Evolutionary conservation across 2,329 filamentous ascomycete species (phyloP), one percentile per base, ranked within the genome.

Genomic region (Fusarium chaquense): DNA sequence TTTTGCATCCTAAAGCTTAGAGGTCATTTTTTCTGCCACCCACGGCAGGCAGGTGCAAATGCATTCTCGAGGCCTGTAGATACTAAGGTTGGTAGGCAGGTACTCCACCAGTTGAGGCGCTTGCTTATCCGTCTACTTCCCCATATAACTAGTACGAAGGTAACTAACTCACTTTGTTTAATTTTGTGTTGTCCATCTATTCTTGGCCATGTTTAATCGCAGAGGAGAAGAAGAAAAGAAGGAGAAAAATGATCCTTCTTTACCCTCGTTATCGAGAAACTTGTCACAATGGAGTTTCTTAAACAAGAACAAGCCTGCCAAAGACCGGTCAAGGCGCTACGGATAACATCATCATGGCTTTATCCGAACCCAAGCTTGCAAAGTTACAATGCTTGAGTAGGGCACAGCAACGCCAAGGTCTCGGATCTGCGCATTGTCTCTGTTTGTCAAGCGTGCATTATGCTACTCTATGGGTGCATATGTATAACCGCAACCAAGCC

Each of bases 311-410:
- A 45, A 36, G 16, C 32, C 28, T 41, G 7, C 35, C 51, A 40
- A n/a, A 43, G 20, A 26, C 26, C 24, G 22, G 30, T 36, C 33
- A 41, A 51, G 33, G 22, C 15, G 22, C 16, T 15, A 30, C 59
- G 46, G 41, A 40, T 45, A 35, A 40, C 40, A 35, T 22, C 41
- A n/a, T 13, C 12, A 40, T 36, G 24, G 15, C 58, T 63, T 63
- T 63, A 57, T 63, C 58, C 58, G 58, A 47, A 44, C 41, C 41
- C 16, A 57, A 26, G 28, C 22, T 30, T 35, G 15, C 12, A 41
- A 45, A 32, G 20, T 33, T 18, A 11, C 15, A 30, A 58, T 35
- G 53, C 38, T 62, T 43, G n/a, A 45, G 8, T 20, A 44, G 38
- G 40, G 55, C 32, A 22, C 49, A 63, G 61, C 26, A 45, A 26